phyloP scores from a whole-genome alignment of 495 filamentous ascomycete genomes.

The Monascus purpureus region DNA sequence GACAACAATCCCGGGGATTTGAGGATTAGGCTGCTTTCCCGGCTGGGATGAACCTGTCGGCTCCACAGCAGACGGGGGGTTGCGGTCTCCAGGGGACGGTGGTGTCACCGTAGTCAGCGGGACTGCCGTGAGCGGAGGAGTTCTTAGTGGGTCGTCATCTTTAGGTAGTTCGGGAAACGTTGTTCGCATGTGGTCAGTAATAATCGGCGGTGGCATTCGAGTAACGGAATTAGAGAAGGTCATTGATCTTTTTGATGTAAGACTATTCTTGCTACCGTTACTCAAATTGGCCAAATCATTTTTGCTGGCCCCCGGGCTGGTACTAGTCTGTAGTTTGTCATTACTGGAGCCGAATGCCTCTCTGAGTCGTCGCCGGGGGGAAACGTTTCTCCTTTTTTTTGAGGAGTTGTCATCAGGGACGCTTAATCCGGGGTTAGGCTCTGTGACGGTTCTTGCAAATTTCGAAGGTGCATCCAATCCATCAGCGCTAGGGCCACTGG shows the following conservation, averaged over 20 bases:
- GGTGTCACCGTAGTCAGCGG: slow-evolving; percentile 40
- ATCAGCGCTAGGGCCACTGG: slow-evolving; percentile 20
- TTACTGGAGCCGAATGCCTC: slow-evolving; percentile 27
- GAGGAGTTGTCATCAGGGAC: slow-evolving; percentile 17
- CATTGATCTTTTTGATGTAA: slow-evolving; percentile 22
- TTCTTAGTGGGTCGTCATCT: slow-evolving; percentile 18
- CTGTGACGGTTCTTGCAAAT: slow-evolving; percentile 8
- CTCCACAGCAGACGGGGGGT: slow-evolving; percentile 8
- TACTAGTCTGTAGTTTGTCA: slow-evolving; percentile 25
- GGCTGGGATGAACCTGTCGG: slow-evolving; percentile 25
- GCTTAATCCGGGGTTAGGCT: slow-evolving; percentile 16
- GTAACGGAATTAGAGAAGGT: slow-evolving; percentile 16
- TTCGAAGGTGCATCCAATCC: slow-evolving; percentile 12
- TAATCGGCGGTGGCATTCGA: slow-evolving; percentile 22
- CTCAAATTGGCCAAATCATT: slow-evolving; percentile 17
- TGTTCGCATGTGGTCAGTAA: slow-evolving; percentile 20
- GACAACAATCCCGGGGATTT: slow-evolving; percentile 20
- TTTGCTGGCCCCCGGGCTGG: slow-evolving; percentile 29
- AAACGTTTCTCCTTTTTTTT: slow-evolving; percentile 25
- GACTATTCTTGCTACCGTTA: slow-evolving; percentile 23
- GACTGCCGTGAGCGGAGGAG: slow-evolving; percentile 28
- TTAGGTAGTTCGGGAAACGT: slow-evolving; percentile 12
- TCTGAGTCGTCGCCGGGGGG: slow-evolving; percentile 31
- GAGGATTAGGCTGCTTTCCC: slow-evolving; percentile 15
- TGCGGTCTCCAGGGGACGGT: slow-evolving; percentile 33